Evolutionary conservation across 768 basidiomycete genomes (phyloP).

Genomic region (Chalciporus sphaerocephalus): DNA sequence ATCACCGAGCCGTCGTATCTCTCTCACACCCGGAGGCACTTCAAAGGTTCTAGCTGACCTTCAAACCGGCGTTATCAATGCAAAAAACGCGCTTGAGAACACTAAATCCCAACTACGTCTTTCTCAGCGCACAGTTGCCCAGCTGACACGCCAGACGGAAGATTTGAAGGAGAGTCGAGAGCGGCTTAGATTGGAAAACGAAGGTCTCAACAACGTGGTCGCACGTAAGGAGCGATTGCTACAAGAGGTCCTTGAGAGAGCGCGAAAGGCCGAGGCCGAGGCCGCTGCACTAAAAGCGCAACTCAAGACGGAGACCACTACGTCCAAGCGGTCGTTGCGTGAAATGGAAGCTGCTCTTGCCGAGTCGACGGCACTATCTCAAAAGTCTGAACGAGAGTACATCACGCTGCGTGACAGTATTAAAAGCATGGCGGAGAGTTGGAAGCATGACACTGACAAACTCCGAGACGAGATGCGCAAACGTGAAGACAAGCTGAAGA

Average conservation of each 20-base stretch:
- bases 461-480: constrained; percentile 71
- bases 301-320: constrained; percentile 67
- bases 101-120: constrained; percentile 78
- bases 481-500: constrained; percentile 64
- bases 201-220: constrained; percentile 83
- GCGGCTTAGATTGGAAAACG: constrained; percentile 77
- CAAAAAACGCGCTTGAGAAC: constrained; percentile 78
- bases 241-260: constrained; percentile 84
- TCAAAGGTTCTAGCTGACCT: constrained; percentile 87
- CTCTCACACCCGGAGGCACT: constrained; percentile 72
- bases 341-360: constrained; percentile 75
- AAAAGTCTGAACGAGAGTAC: constrained; percentile 82
- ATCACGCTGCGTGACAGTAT: constrained; percentile 72
- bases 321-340: constrained; percentile 69
- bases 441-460: constrained; percentile 68
- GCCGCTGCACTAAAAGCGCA: constrained; percentile 62
- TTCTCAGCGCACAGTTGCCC: constrained; percentile 79
- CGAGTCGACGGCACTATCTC: constrained; percentile 72
- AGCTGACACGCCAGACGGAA: constrained; percentile 80
- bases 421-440: constrained; percentile 66
- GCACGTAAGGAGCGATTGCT: constrained; percentile 80
- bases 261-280: constrained; percentile 81
- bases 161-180: constrained; percentile 87
- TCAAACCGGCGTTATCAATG: constrained; percentile 76
- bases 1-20: constrained; percentile 51